Percentiles rank a stretch among this genome's conserved stretches.
Evolutionary conservation across 2,329 filamentous ascomycete species (phyloP).

Genomic region (Pleoardoris graminearum): DNA sequence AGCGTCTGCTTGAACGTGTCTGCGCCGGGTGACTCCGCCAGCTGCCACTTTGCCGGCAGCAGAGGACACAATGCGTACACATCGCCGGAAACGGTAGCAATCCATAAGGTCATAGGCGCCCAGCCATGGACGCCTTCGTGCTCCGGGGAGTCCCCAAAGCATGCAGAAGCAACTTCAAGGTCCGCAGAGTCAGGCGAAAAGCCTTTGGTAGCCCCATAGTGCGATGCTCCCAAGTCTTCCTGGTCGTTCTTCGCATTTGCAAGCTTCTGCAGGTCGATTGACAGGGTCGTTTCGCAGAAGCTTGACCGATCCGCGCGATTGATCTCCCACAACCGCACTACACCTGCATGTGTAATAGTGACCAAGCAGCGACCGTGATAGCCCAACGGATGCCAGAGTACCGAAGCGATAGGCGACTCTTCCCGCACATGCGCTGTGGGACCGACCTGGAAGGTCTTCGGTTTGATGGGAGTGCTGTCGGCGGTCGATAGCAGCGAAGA

Average conservation of each 20-base stretch:
- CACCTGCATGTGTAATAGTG: conserved; percentile 84
- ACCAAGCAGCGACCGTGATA: conserved; percentile 80
- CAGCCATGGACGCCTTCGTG: conserved; percentile 67
- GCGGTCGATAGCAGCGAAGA: conserved; percentile 71
- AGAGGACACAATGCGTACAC: conserved; percentile 92
- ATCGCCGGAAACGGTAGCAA: conserved; percentile 93
- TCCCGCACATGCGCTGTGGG: conserved; percentile 90
- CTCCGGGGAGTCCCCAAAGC: conserved; percentile 73
- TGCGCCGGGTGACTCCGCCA: conserved; percentile 38
- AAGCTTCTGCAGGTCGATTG: conserved; percentile 86
- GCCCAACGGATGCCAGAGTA: conserved; percentile 90
- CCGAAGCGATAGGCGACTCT: conserved; percentile 76
- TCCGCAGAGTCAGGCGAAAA: conserved; percentile 90
- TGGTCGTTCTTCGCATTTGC: conserved; percentile 80
- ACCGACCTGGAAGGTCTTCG: conserved; percentile 89
- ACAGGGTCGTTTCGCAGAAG: conserved; percentile 80
- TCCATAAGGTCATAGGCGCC: conserved; percentile 95
- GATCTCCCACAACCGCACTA: conserved; percentile 88
- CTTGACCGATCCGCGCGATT: conserved; percentile 82
- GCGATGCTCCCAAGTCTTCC: conserved; percentile 80
- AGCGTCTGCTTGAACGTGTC: conserved; percentile 78
- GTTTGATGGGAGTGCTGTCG: conserved; percentile 70
- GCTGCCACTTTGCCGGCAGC: conserved; percentile 83
- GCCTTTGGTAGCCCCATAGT: conserved; percentile 71
- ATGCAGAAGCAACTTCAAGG: conserved; percentile 90